Conservation (phyloP, 176 grass and related monocot species). For the Tuctoria greenei region DNA sequence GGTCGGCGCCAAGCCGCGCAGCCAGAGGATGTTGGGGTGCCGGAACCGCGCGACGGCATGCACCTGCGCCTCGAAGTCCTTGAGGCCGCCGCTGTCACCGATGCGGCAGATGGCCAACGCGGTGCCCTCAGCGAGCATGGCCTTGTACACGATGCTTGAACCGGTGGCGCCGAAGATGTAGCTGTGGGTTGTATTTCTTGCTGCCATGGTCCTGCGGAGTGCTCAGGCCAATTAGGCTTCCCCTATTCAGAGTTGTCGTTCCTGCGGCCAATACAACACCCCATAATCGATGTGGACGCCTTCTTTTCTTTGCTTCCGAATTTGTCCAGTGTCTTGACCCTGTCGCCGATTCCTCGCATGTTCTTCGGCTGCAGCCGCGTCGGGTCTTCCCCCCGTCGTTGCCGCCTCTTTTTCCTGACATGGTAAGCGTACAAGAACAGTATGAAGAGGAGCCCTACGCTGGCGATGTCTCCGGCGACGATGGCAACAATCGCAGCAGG, state of each 20-base stretch:
- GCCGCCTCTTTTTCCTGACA: slow-evolving; percentile 56
- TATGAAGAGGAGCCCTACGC: slow-evolving; percentile 66
- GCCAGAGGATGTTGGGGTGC: slow-evolving; percentile 82
- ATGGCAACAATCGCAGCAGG: slow-evolving; percentile 66
- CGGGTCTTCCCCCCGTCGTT: slow-evolving; percentile 38
- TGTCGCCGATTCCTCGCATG: not conserved
- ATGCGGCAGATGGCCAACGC: slow-evolving; percentile 81
- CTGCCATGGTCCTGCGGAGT: slow-evolving; percentile 46
- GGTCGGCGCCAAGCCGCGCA: slow-evolving; percentile 84
- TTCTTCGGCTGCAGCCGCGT: slow-evolving; percentile 33
- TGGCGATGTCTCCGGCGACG: slow-evolving; percentile 57
- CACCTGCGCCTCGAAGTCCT: slow-evolving; percentile 89
- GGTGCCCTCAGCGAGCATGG: slow-evolving; percentile 79
- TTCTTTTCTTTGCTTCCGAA: slow-evolving; percentile 32
- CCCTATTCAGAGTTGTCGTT: slow-evolving; percentile 35
- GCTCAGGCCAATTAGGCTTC: slow-evolving; percentile 36
- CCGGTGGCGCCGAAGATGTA: slow-evolving; percentile 94
- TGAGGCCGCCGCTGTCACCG: slow-evolving; percentile 79
- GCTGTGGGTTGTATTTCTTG: slow-evolving; percentile 43
- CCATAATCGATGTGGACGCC: slow-evolving; percentile 20
- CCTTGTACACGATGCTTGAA: slow-evolving; percentile 96
- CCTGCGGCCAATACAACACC: slow-evolving; percentile 55
- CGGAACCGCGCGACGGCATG: slow-evolving; percentile 73
- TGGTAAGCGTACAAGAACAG: slow-evolving; percentile 78
- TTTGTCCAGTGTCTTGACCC: slow-evolving; percentile 33